Evolutionary conservation across 208 protist species (phyloP), one percentile per base, ranked within the genome.

Genomic region (Leishmania guyanensis): DNA sequence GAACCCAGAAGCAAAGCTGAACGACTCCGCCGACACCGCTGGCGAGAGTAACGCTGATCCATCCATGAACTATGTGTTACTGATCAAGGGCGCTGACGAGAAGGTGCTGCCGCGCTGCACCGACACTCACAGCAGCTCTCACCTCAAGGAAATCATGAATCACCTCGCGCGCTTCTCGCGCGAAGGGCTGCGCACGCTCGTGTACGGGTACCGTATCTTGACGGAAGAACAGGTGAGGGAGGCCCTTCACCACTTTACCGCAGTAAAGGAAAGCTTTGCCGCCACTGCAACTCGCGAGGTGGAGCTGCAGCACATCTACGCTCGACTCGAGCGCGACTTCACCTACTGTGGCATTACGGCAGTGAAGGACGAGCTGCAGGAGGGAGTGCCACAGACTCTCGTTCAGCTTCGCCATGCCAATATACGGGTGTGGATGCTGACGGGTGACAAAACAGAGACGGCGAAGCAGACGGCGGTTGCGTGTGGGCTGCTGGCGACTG

Each of bases 381-480:
- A 98, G 26, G 91, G 87, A 53, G 98, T 99, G 26, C 82, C 93
- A 20, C 88, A 93, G 78, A 98, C 97, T 3, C 97, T 99, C 39
- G 64, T 86, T n/a, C 85, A 88, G 53, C 84, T 97, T 60, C 78
- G 92, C 36, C 36, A 91, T 62, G 96, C 95, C 50, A 89, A 92
- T 60, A 97, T 99, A 56, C 87, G 87, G 14, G 89, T 98, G 51
- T 99, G 97, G 97, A 98, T 99, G 98, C 87, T 99, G 65, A 99
- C 99, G 51, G 99, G 99, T 60, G 99, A 99, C 89, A 99, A 99
- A 88, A 86, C 92, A 69, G 94, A 99, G 88, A 99, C 99, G 64
- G 98, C 99, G 46, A 95, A 97, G 75, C 97, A 99, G 86, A 99
- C 99, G 78, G 98, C 93, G 48, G 83, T 93, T n/a, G 86, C 90